A percentile compares a stretch with the other conserved stretches of the same genome.
Conservation (phyloP, 164 flowering plant species). For the Berberis vulgaris region DNA sequence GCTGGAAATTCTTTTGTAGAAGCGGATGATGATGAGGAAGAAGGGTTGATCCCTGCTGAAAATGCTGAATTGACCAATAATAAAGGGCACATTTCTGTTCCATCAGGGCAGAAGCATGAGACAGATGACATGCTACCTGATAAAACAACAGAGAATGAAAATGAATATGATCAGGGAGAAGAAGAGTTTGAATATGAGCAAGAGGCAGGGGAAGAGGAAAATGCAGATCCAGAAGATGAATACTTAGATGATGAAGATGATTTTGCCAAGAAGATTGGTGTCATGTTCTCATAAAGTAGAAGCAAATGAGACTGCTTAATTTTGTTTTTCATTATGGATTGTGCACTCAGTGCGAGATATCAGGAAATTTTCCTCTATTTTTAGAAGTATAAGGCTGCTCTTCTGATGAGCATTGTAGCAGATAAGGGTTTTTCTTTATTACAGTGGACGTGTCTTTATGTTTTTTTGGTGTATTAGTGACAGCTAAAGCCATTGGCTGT, state of each 20-base stretch:
- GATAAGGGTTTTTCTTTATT: conserved; percentile 4
- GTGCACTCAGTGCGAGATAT: background rate
- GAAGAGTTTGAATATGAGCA: conserved; percentile 48
- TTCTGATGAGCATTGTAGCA: conserved; percentile 11
- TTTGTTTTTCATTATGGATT: background rate
- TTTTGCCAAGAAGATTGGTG: conserved; percentile 75
- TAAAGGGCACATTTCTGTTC: conserved; percentile 21
- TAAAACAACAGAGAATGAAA: conserved; percentile 30
- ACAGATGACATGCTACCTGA: conserved; percentile 36
- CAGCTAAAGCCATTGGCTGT: conserved; percentile 4
- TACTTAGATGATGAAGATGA: conserved; percentile 67
- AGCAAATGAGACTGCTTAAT: background rate
- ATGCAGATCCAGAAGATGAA: conserved; percentile 48
- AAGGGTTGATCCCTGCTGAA: conserved; percentile 9
- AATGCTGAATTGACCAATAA: conserved; percentile 12
- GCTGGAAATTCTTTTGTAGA: background rate
- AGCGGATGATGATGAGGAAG: conserved; percentile 9
- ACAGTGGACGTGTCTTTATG: background rate
- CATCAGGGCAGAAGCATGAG: conserved; percentile 21
- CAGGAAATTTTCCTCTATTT: conserved; percentile 7
- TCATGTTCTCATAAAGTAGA: conserved; percentile 21
- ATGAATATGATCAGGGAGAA: conserved; percentile 47
- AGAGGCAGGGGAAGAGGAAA: conserved; percentile 52
- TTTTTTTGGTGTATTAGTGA: conserved; percentile 3
- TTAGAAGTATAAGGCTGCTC: background rate